Percentiles rank a stretch among this genome's conserved stretches.
Evolutionary conservation across 495 filamentous ascomycete genomes (phyloP).

Genomic region (Penicillium parvum): DNA sequence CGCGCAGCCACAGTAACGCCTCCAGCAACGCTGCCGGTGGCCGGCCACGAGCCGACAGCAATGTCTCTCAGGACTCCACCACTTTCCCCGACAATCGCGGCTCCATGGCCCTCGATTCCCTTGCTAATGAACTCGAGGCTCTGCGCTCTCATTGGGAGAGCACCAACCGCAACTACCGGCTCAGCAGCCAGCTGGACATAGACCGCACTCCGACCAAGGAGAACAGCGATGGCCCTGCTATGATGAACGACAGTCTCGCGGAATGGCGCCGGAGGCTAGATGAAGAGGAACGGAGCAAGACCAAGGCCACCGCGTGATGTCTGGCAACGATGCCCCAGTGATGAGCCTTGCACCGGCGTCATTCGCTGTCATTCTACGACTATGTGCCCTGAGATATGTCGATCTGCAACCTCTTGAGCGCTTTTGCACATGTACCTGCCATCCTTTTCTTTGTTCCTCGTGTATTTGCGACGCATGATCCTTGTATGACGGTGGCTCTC

Average conservation of each 20-base stretch:
- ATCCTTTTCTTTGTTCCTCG: slow-evolving; percentile 8
- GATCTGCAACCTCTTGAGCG: slow-evolving; percentile 22
- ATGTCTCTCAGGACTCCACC: slow-evolving; percentile 54
- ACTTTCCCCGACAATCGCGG: slow-evolving; percentile 65
- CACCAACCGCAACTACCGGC: slow-evolving; percentile 87
- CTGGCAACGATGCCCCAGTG: slow-evolving; percentile 16
- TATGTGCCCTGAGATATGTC: slow-evolving; percentile 25
- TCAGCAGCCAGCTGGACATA: slow-evolving; percentile 81
- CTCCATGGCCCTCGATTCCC: slow-evolving; percentile 80
- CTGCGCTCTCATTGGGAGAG: slow-evolving; percentile 90
- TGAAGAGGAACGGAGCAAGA: slow-evolving; percentile 48
- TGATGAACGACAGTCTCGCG: slow-evolving; percentile 63
- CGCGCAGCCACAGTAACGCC: slow-evolving; percentile 43
- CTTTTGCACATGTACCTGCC: slow-evolving; percentile 15
- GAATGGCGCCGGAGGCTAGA: slow-evolving; percentile 74
- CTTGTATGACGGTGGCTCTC: slow-evolving; percentile 19
- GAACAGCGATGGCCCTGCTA: slow-evolving; percentile 38
- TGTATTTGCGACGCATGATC: slow-evolving; percentile 17
- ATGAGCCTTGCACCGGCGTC: slow-evolving; percentile 13
- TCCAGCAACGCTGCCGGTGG: slow-evolving; percentile 38
- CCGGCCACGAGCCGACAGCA: slow-evolving; percentile 40
- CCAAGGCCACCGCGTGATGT: slow-evolving; percentile 25
- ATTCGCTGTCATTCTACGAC: slow-evolving; percentile 13
- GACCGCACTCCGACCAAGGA: slow-evolving; percentile 61
- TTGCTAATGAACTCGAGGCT: slow-evolving; percentile 86